A percentile compares a stretch with the other conserved stretches of the same genome.
Conservation (phyloP, 225 moss, liverwort and hornwort genomes). For the Marchantia paleacea region DNA sequence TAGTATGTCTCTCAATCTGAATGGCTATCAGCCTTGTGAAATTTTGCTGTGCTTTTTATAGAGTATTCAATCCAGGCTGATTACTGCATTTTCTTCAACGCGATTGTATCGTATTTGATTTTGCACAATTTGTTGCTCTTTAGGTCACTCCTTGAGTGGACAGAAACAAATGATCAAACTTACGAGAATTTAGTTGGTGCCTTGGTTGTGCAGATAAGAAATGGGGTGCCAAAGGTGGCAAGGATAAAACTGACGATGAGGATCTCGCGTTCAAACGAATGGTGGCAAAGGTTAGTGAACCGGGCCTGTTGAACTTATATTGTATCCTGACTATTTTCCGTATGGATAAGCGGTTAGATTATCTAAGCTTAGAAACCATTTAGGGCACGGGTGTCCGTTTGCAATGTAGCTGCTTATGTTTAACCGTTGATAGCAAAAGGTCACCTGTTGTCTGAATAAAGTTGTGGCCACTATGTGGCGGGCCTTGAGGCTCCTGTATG, state of each 20-base stretch:
- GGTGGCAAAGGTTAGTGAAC: slow-evolving; percentile 96
- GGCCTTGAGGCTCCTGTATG: neutral
- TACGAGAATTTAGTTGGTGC: neutral
- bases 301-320: slow-evolving; percentile 26
- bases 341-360: neutral
- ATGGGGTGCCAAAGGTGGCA: slow-evolving; percentile 80
- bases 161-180: too few species aligned
- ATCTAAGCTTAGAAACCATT: neutral
- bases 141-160: too few species aligned
- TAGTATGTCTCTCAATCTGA: too few species aligned
- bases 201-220: slow-evolving; percentile 67
- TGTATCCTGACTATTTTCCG: too few species aligned
- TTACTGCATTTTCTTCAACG: too few species aligned
- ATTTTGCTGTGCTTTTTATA: too few species aligned
- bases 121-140: too few species aligned
- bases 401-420: neutral
- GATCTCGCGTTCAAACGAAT: slow-evolving; percentile 97
- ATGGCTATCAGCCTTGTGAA: too few species aligned
- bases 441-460: neutral
- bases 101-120: too few species aligned
- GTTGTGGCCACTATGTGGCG: neutral
- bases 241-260: slow-evolving; percentile 93
- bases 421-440: neutral
- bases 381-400: neutral
- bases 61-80: too few species aligned